Conservation (phyloP, 306 rosid species). For the Abrus pulchellus region DNA sequence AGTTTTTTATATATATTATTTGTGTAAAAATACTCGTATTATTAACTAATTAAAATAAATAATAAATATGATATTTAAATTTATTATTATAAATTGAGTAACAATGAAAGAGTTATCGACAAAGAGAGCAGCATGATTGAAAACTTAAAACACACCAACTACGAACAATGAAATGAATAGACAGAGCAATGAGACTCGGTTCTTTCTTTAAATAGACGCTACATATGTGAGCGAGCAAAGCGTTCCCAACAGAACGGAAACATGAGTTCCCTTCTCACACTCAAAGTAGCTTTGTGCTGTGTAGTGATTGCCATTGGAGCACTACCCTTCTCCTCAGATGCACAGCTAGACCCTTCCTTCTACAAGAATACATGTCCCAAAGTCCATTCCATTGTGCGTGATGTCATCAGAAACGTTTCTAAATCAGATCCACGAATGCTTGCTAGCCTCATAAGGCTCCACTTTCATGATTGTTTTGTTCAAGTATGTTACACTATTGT, state of each 20-base stretch:
- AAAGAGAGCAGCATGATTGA: no score
- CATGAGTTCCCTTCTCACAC: background rate
- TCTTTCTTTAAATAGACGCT: conserved; percentile 14
- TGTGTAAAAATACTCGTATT: no score
- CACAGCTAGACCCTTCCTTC: conserved; percentile 54
- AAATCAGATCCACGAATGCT: conserved; percentile 55
- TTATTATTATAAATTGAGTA: no score
- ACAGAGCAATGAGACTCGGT: no score
- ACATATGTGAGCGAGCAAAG: background rate
- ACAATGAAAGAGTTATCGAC: no score
- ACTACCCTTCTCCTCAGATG: conserved; percentile 45
- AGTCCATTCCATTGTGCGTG: conserved; percentile 41
- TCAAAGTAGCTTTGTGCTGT: conserved; percentile 19
- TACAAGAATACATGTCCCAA: conserved; percentile 52
- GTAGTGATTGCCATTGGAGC: conserved; percentile 33
- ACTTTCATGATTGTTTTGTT: conserved; percentile 75
- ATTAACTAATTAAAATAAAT: no score
- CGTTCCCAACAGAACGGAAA: background rate
- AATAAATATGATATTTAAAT: no score
- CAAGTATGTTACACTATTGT: conserved; percentile 43
- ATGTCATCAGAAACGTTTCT: conserved; percentile 44
- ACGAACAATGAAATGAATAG: no score
- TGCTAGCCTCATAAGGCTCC: conserved; percentile 64
- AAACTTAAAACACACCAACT: no score
- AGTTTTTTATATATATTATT: no score